Evolutionary conservation across 768 basidiomycete genomes (phyloP), one percentile per base, ranked within the genome.

Genomic region (Lepiota brunneoincarnata): DNA sequence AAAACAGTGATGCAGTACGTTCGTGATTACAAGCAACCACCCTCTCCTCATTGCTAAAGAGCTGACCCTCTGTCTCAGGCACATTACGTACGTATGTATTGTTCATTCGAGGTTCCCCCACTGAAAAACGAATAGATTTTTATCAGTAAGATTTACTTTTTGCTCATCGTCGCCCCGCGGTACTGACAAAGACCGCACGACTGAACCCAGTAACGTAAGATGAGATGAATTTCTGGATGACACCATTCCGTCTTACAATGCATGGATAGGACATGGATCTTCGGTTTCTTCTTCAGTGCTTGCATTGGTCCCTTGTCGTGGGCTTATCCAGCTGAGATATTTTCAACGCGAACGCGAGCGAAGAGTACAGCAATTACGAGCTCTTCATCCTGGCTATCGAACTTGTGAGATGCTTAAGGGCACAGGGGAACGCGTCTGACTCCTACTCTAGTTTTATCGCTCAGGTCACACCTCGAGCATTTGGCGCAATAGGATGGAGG

Each of bases 231-330:
- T 4, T 24, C 12, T 28, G 60, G 12, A 48, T 49, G 6, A n/a
- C 47, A 6, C 2, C 7, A 21, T 3, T 7, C 1, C 9, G n/a
- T 37, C 24, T 45, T 17, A 38, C 24, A n/a, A 38, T 57, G 9
- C 47, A 17, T 23, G 46, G 50, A 24, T 21, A 74, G 70, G 26
- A 77, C 74, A 14, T 76, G 75, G 74, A 58, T 77, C 35, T 77
- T 76, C 69, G 75, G 76, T 57, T 75, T 76, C 66, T 75, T 75
- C 66, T 77, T 76, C 59, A 73, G 70, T 49, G 67, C 74, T 2
- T 75, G 74, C 47, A 75, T 77, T 31, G 76, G 75, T 1, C 75
- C 75, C 6, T 63, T 76, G 6, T 73, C 72, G 0, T 78, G 76
- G 76, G 76, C 75, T 2, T 74, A 74, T 54, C 75, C 74, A 0